Evolutionary conservation across 78 protist species (phyloP).

Genomic region (Diacronema lutheri): DNA sequence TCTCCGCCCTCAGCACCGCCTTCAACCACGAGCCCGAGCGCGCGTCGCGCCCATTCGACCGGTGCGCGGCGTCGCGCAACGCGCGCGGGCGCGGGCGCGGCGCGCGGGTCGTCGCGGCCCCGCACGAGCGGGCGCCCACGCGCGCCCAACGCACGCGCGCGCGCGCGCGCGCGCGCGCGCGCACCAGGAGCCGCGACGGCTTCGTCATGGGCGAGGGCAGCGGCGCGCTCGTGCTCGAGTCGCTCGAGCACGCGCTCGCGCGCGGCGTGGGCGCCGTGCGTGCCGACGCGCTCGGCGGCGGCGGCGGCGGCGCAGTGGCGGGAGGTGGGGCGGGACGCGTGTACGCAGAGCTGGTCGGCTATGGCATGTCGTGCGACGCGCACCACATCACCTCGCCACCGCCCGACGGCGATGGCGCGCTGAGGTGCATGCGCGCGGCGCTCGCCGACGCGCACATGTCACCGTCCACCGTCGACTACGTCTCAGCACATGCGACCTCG

Average conservation of each 20-base stretch:
- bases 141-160: no score
- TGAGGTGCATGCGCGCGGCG: constrained; percentile 71
- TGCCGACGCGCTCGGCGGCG: constrained; percentile 72
- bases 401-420: constrained; percentile 71
- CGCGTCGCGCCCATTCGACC: constrained; percentile 46
- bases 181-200: constrained; percentile 77
- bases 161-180: constrained; percentile 67
- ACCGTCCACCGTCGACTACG: constrained; percentile 56
- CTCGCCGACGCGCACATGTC: background rate
- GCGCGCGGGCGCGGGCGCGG: no score
- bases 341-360: constrained; percentile 75
- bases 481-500: constrained; percentile 96
- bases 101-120: no score
- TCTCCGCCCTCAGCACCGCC: constrained; percentile 70
- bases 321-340: no score
- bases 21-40: constrained; percentile 68
- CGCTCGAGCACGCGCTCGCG: constrained; percentile 18
- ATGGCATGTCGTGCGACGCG: constrained; percentile 73
- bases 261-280: constrained; percentile 66
- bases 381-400: constrained; percentile 84
- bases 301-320: no score
- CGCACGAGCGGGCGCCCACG: no score
- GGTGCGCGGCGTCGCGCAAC: no score
- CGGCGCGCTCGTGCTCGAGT: constrained; percentile 69
- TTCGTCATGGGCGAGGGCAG: constrained; percentile 95